These are phyloP conservation scores for Gamarada debralockiae DNA, from an alignment of 495 filamentous ascomycete genomes.

Conservation along the genomic window DNA sequence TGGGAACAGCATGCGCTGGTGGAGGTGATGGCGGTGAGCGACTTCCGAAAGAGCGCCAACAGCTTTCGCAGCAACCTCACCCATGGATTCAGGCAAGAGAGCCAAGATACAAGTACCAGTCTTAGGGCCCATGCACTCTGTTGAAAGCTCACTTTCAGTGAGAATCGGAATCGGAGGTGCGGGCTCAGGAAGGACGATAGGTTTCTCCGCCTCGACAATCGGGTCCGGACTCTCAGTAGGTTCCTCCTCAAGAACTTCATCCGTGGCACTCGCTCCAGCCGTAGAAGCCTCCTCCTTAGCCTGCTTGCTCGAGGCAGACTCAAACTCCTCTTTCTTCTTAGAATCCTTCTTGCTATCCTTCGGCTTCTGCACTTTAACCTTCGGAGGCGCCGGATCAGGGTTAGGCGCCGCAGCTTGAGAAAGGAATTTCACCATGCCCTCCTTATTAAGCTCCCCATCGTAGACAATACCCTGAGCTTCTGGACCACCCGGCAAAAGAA, in stretches of 20 bases:
- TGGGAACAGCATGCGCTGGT: slow-evolving; percentile 69
- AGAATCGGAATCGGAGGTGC: slow-evolving; percentile 50
- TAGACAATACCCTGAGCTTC: slow-evolving; percentile 66
- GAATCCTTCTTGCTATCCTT: slow-evolving; percentile 44
- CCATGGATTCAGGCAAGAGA: slow-evolving; percentile 56
- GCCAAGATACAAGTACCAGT: slow-evolving; percentile 84
- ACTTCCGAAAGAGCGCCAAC: slow-evolving; percentile 69
- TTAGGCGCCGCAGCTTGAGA: slow-evolving; percentile 72
- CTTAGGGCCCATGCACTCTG: slow-evolving; percentile 70
- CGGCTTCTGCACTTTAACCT: slow-evolving; percentile 47
- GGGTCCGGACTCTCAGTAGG: slow-evolving; percentile 34
- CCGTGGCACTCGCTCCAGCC: slow-evolving; percentile 22
- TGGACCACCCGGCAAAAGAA: slow-evolving; percentile 73
- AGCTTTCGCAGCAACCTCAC: slow-evolving; percentile 52
- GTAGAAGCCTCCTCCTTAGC: slow-evolving; percentile 30
- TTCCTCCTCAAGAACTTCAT: slow-evolving; percentile 35
- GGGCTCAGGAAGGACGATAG: slow-evolving; percentile 37
- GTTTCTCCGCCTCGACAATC: slow-evolving; percentile 24
- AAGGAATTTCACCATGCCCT: slow-evolving; percentile 76
- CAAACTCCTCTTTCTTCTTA: slow-evolving; percentile 44
- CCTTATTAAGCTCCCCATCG: slow-evolving; percentile 82
- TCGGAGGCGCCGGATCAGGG: slow-evolving; percentile 59
- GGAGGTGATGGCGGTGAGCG: slow-evolving; percentile 63
- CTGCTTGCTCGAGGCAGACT: slow-evolving; percentile 34
- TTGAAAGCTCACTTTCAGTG: slow-evolving; percentile 54